Percentiles rank a stretch among this genome's conserved stretches.
Evolutionary conservation across 805 yeast genomes (phyloP).

Genomic region (Yarrowia keelungensis): DNA sequence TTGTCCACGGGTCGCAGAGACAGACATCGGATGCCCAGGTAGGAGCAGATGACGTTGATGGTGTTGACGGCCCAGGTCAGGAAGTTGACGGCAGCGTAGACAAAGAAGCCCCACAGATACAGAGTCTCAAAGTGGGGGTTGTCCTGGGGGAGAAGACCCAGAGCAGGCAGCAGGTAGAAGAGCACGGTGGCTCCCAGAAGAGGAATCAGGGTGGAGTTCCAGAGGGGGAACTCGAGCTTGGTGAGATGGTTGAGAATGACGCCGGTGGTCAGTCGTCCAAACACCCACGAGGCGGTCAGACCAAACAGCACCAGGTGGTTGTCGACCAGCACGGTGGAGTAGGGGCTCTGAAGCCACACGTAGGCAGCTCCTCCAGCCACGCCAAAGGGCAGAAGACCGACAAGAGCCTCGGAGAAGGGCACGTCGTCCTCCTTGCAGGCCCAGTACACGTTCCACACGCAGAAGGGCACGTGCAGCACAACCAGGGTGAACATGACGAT

Average conservation of each 20-base stretch:
- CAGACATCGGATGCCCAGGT: conserved; percentile 84
- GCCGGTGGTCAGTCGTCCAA: conserved; percentile 74
- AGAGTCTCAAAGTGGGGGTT: conserved; percentile 47
- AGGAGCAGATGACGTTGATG: conserved; percentile 77
- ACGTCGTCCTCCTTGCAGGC: conserved; percentile 56
- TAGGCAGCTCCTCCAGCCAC: conserved; percentile 60
- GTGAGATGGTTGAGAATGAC: conserved; percentile 86
- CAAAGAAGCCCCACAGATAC: conserved; percentile 63
- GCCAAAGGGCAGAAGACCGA: conserved; percentile 74
- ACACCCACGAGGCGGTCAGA: conserved; percentile 77
- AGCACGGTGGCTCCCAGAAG: conserved; percentile 49
- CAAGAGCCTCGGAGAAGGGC: conserved; percentile 51
- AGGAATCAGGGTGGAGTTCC: conserved; percentile 69
- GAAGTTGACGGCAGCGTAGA: conserved; percentile 70
- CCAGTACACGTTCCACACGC: conserved; percentile 58
- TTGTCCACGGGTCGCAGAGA: conserved; percentile 59
- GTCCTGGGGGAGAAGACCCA: conserved; percentile 52
- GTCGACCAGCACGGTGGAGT: conserved; percentile 56
- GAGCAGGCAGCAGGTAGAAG: conserved; percentile 58
- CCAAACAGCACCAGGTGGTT: conserved; percentile 74
- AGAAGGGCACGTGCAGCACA: conserved; percentile 66
- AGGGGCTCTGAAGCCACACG: conserved; percentile 55
- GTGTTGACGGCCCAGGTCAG: conserved; percentile 75
- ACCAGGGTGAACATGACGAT: conserved; percentile 47
- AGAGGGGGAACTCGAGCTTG: conserved; percentile 75